Evolutionary conservation across 495 filamentous ascomycete species (phyloP), one percentile per base, ranked within the genome.

Genomic region (Arthonia radiata): DNA sequence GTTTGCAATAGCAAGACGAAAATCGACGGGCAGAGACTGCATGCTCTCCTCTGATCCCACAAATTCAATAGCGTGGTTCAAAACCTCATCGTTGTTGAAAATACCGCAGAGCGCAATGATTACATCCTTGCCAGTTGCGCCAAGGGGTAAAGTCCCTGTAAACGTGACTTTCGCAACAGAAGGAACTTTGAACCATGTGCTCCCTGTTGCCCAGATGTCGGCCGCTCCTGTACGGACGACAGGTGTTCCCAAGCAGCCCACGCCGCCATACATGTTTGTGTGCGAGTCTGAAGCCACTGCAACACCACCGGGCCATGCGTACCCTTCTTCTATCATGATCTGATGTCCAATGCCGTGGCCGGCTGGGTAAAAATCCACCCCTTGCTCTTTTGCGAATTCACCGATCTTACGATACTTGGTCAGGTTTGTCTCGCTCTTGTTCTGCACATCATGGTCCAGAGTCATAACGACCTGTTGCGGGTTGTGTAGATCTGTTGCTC

Each of bases 61-160:
- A 40, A 93, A 92, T 45, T 94, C 82, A 36, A 94, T 71, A 6
- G 70, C 70, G 49, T 92, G 80, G 47, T 94, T 97, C 5, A 93
- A 54, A 0, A 92, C 86, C 24, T 92, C 77, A 37, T 89, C 78
- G 15, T 72, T 65, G 43, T 76, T 74, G 54, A 94, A 89, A 7
- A 92, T 47, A 4, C 72, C 76, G 35, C 81, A 91, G 2, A 94
- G 54, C 0, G 79, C 72, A 11, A 94, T 67, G 41, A 97, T 94
- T 11, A 92, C 72, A 49, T 97, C 83, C 49, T 94, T 97, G 23
- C 80, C 83, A 0, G 79, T 83, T 1, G 93, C 86, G 3, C 86
- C 86, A 2, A 44, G 45, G 0, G 78, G 82, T 5, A 92, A 42
- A 2, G 59, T 43, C 8, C 86, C 82, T 0, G 60, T 76, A 11